These are phyloP conservation scores for Rhexocercosporidium sp. DNA, from an alignment of 2,329 filamentous ascomycete species.

Conservation along the genomic window DNA sequence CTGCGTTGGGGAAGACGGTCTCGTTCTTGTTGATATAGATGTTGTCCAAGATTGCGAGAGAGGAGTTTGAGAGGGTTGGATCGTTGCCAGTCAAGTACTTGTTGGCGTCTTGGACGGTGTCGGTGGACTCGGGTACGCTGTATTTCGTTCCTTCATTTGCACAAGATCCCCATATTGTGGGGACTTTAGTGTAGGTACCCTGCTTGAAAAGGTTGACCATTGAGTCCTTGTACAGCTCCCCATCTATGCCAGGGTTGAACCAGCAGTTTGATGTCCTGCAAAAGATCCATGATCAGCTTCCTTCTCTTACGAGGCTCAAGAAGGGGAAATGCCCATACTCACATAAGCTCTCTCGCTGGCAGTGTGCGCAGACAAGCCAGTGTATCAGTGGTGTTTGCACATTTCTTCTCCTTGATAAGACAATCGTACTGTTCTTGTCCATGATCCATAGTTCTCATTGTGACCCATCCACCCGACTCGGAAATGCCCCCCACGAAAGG, in stretches of 20 bases:
- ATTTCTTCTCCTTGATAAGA: constrained; percentile 51
- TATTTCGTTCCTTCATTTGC: constrained; percentile 71
- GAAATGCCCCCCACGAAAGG: constrained; percentile 58
- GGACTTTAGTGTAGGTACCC: constrained; percentile 59
- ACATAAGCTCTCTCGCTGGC: constrained; percentile 36
- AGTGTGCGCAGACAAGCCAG: constrained; percentile 54
- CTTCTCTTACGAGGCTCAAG: constrained; percentile 48
- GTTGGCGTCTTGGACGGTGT: constrained; percentile 54
- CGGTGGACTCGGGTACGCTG: constrained; percentile 52
- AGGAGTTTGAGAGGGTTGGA: constrained; percentile 54
- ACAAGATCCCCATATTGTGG: constrained; percentile 60
- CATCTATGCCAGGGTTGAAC: constrained; percentile 54
- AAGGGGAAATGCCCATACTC: neutral
- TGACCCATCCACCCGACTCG: constrained; percentile 57
- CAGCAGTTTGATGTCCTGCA: constrained; percentile 38
- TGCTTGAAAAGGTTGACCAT: constrained; percentile 54
- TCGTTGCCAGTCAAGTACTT: constrained; percentile 64
- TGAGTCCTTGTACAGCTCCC: constrained; percentile 54
- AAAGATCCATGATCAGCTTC: constrained; percentile 46
- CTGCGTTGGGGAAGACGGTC: constrained; percentile 49
- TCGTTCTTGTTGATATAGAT: constrained; percentile 57
- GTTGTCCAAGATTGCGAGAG: constrained; percentile 56
- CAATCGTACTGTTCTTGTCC: constrained; percentile 58
- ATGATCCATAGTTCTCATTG: constrained; percentile 51
- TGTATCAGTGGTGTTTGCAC: constrained; percentile 44